Evolutionary conservation across 192 early-diverging fungal species (phyloP).

Genomic region (Piromyces finnis): DNA sequence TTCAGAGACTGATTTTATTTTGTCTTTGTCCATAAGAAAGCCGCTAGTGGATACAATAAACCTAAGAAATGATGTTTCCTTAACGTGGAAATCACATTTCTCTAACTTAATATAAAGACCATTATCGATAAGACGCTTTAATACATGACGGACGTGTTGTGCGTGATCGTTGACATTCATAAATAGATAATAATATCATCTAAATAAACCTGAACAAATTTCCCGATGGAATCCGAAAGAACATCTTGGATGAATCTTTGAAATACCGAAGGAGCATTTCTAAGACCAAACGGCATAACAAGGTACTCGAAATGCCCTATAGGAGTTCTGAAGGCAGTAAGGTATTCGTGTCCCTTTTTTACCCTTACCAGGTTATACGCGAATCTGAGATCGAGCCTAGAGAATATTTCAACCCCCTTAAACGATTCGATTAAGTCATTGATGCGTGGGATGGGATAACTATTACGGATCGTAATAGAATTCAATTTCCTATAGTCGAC

Average conservation of each 20-base stretch:
- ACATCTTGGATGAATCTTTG: slow-evolving; percentile 17
- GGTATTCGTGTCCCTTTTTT: too few relatives aligned
- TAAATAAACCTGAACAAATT: not conserved
- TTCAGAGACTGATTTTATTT: slow-evolving; percentile 7
- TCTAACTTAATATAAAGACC: slow-evolving; percentile 13
- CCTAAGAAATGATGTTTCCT: not conserved
- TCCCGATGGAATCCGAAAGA: slow-evolving; percentile 2
- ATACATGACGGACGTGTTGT: not conserved
- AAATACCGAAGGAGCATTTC: slow-evolving; percentile 6
- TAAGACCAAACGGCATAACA: slow-evolving; percentile 7
- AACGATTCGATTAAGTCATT: slow-evolving; percentile 10
- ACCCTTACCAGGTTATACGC: too few relatives aligned
- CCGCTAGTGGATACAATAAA: slow-evolving; percentile 13
- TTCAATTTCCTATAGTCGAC: slow-evolving; percentile 21
- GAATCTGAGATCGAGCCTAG: slow-evolving; percentile 4
- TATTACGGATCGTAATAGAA: slow-evolving; percentile 9
- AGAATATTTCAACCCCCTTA: slow-evolving; percentile 4
- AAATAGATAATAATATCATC: slow-evolving; percentile 17
- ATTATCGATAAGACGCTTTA: slow-evolving; percentile 7
- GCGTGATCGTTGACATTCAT: not conserved
- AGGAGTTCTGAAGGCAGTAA: too few relatives aligned
- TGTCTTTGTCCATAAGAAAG: slow-evolving; percentile 7
- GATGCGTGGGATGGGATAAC: slow-evolving; percentile 16
- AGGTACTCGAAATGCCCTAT: slow-evolving; percentile 6
- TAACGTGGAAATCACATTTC: slow-evolving; percentile 11